Base-by-base conservation (phyloP, 768 basidiomycete species). In the Tylopilus subfusipes region DNA sequence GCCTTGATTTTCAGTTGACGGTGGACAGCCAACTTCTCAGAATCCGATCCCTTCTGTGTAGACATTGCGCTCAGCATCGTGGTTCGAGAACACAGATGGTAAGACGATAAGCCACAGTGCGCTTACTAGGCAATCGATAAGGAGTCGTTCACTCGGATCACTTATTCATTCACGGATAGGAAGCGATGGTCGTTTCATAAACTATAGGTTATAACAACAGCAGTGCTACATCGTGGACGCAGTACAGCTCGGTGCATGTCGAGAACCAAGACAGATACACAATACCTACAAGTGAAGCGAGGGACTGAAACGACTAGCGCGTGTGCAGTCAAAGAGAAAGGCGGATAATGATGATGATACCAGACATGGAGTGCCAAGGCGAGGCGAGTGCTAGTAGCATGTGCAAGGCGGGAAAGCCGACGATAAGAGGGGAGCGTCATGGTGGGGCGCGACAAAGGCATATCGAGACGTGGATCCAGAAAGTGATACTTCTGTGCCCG, bases 1-100 rank as follows among this genome's bases (percentile, higher is more conserved):
- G 83, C 63, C 73, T 90, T 91, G 76, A 92, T 93, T 71, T 82
- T 87, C 57, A 93, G 80, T 62, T 90, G 88, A 50, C 81, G 80
- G 48, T 77, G 77, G 46, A 83, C 64, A 27, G 79, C 72, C 47
- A 59, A 14, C 56, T 54, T 59, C 45, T 62, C 70, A 46, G 61
- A 60, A 42, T 22, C 42, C 40, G 43, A 31, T 61, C 29, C 52
- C 38, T 58, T 49, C 11, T 52, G 40, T 50, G 50, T 22, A 24
- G 60, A 54, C 62, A 64, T 68, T n/a, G 42, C 44, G 52, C 19
- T 52, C 27, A 16, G 19, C 2, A 57, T 64, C 9, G 57, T 50
- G 52, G 60, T 57, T 52, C 25, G 54, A 30, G 52, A 55, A 33
- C 34, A 50, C 18, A n/a, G 5, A 38, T 38, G 36, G n/a, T n/a